phyloP scores from a whole-genome alignment of 768 basidiomycete species.

The Psilocybe cyanescens region DNA sequence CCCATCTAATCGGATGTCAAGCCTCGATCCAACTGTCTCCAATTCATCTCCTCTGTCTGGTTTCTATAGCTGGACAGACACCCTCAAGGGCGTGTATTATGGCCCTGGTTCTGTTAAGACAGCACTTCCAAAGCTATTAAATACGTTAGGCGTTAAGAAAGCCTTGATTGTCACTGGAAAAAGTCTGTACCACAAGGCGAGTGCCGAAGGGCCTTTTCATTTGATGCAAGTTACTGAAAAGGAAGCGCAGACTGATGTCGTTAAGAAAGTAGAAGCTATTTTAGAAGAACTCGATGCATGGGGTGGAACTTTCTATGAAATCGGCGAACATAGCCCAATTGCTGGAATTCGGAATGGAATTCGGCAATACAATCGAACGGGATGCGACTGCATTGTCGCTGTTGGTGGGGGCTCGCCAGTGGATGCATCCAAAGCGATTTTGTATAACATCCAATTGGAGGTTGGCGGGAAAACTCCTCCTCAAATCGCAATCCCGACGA shows the following conservation, averaged over 20 bases:
- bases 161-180: conserved; percentile 76
- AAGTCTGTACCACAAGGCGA: conserved; percentile 67
- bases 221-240: neutral
- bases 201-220: neutral
- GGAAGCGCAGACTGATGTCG: conserved; percentile 56
- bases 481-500: conserved; percentile 85
- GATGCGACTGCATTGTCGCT: conserved; percentile 71
- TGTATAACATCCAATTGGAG: conserved; percentile 64
- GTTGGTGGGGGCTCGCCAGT: conserved; percentile 84
- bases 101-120: conserved; percentile 69
- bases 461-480: conserved; percentile 51
- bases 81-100: conserved; percentile 70
- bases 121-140: conserved; percentile 66
- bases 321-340: conserved; percentile 74
- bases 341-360: conserved; percentile 64
- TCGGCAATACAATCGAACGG: conserved; percentile 53
- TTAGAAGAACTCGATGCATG: conserved; percentile 62
- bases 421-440: conserved; percentile 76
- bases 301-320: conserved; percentile 71
- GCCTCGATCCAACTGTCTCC: conserved; percentile 25
- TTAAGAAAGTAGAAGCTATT: conserved; percentile 56
- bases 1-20: conserved; percentile 27
- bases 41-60: conserved; percentile 43
- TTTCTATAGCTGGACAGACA: conserved; percentile 69
- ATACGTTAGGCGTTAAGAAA: conserved; percentile 57